Conservation (phyloP, 306 rosid species). For the Lotus japonicus region DNA sequence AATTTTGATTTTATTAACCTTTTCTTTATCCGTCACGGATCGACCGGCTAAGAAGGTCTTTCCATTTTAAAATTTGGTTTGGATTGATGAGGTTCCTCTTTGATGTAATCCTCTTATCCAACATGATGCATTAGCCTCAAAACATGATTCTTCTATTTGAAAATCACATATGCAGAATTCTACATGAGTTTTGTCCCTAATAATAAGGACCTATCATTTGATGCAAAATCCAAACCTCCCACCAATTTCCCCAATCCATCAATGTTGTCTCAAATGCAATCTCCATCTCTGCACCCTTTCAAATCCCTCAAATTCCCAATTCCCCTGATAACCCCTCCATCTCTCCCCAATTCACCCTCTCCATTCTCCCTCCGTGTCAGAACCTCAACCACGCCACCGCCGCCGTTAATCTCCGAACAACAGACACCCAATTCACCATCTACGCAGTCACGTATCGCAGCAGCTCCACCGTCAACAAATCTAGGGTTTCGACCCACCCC, state of each 20-base stretch:
- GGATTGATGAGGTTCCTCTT: no score
- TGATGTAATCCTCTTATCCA: no score
- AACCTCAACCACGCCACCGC: not conserved
- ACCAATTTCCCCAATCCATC: not conserved
- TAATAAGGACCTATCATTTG: no score
- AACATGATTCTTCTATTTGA: no score
- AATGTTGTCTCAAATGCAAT: constrained; percentile 9
- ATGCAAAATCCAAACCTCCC: no score
- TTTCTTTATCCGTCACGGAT: no score
- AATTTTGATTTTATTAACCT: no score
- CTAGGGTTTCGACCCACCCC: constrained; percentile 27
- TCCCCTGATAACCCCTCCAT: not conserved
- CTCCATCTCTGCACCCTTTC: not conserved
- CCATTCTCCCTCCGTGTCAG: not conserved
- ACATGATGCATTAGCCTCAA: no score
- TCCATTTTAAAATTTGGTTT: no score
- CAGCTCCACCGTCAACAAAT: constrained; percentile 7
- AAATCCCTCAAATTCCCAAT: not conserved
- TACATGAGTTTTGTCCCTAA: no score
- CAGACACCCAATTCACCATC: not conserved
- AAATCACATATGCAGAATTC: no score
- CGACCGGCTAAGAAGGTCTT: no score
- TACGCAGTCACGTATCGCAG: not conserved
- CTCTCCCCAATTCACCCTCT: not conserved
- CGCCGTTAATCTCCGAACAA: not conserved